Base-by-base conservation (phyloP, 495 filamentous ascomycete genomes). In the Talaromyces stipitatus region DNA sequence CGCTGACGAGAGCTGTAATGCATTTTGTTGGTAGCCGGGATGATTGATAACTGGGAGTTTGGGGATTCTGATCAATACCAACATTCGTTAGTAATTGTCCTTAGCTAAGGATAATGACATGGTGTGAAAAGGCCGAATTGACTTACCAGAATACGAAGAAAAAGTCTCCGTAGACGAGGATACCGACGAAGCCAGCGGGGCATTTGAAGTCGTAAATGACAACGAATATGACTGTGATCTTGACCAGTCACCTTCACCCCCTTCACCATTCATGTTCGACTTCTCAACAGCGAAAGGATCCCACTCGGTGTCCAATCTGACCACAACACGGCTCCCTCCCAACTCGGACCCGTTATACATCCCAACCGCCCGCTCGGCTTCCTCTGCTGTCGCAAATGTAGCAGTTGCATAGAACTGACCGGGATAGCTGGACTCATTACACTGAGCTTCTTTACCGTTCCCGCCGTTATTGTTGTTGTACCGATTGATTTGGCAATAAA, bases 321-420 rank as follows among this genome's bases (percentile, higher is more conserved):
- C 54, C 24, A 26, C 54, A 45, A 55, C 27, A 3, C 36, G 23
- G 14, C 24, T 27, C 10, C 54, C 54, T 14, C 20, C 32, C 32
- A 55, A 26, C 14, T 51, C 51, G 33, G 64, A 48, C 7, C 70
- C 71, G 58, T 75, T 71, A 43, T 68, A 65, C 38, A 64, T 60
- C 8, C 54, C 51, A 10, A 69, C 62, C 8, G 64, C 69, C 2
- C 64, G 63, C 50, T 68, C 66, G 26, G 73, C 72, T 23, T 73
- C 69, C 0, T 75, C 72, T n/a, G 55, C 56, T 20, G 58, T 68
- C 24, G 54, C 63, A 58, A 75, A 67, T n/a, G 67, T 71, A 2
- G 69, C 59, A 12, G 63, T 67, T 11, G 66, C 73, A 22, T 65
- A 64, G 18, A 60, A 51, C 23, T 64, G 51, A 1, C 51, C 54